phyloP scores from a whole-genome alignment of 306 rosid species.

The Sophora flavescens region DNA sequence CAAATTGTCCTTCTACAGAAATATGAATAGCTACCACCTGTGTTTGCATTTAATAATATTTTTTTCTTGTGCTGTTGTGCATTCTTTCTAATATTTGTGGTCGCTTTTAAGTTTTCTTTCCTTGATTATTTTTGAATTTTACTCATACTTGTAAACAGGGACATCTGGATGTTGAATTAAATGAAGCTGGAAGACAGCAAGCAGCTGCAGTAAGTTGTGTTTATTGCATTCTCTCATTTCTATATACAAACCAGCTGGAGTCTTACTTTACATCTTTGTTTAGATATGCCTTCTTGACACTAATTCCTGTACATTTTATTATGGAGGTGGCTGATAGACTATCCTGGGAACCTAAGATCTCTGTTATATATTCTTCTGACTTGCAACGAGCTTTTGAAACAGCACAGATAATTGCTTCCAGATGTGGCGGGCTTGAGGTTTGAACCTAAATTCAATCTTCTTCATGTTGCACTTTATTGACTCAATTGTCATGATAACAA shows the following conservation, averaged over 20 bases:
- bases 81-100: neutral
- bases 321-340: constrained; percentile 84
- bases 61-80: neutral
- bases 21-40: neutral
- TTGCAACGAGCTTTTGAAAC: constrained; percentile 90
- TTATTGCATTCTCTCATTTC: constrained; percentile 27
- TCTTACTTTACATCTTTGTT: constrained; percentile 16
- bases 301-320: constrained; percentile 42
- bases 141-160: constrained; percentile 66
- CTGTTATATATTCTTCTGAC: constrained; percentile 83
- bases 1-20: constrained; percentile 13
- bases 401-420: constrained; percentile 80
- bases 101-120: constrained; percentile 42
- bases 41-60: neutral
- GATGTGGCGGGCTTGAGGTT: constrained; percentile 83
- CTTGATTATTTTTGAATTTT: constrained; percentile 27
- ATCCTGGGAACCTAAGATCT: constrained; percentile 74
- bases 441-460: constrained; percentile 39
- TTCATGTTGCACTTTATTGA: constrained; percentile 35
- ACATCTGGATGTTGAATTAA: constrained; percentile 85
- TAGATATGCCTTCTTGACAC: constrained; percentile 15
- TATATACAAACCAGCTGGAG: constrained; percentile 18
- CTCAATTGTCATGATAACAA: constrained; percentile 17
- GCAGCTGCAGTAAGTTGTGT: constrained; percentile 77
- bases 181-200: constrained; percentile 92